phyloP scores from a whole-genome alignment of 106 monocot genomes.

The Apostasia ramifera region DNA sequence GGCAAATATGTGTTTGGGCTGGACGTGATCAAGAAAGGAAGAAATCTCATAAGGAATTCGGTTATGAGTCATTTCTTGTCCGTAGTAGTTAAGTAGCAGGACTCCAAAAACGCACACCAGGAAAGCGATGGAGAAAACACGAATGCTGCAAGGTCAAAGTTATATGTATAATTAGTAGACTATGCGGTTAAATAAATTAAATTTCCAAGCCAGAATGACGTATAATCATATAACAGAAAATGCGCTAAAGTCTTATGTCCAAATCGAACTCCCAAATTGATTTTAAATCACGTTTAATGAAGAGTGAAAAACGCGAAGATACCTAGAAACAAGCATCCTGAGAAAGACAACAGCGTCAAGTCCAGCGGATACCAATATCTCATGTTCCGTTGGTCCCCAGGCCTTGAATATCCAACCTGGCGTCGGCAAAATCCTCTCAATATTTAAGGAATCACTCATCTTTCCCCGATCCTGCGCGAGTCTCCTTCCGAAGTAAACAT shows the following conservation, averaged over 20 bases:
- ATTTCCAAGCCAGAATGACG: no score
- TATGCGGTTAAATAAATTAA: not conserved
- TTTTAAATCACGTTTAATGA: not conserved
- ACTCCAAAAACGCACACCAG: slow-evolving; percentile 50
- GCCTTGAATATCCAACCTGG: slow-evolving; percentile 79
- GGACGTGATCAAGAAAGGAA: slow-evolving; percentile 27
- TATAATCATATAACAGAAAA: no score
- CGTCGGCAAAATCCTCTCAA: slow-evolving; percentile 73
- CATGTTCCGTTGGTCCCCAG: slow-evolving; percentile 55
- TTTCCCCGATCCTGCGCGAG: slow-evolving; percentile 30
- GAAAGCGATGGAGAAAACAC: slow-evolving; percentile 53
- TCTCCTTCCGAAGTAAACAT: slow-evolving; percentile 56
- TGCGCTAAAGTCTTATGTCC: not conserved
- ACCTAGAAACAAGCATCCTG: slow-evolving; percentile 89
- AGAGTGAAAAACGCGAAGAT: not conserved
- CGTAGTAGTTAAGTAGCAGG: slow-evolving; percentile 61
- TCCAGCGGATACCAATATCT: slow-evolving; percentile 59
- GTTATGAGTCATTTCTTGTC: slow-evolving; percentile 34
- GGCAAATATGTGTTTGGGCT: not conserved
- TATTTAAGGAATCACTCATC: slow-evolving; percentile 17
- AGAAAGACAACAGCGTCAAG: slow-evolving; percentile 85
- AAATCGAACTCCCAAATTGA: not conserved
- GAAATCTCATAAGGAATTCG: slow-evolving; percentile 28
- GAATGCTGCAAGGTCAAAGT: slow-evolving; percentile 31
- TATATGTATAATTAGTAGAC: not conserved